Base-by-base conservation (phyloP, 257 asterid genomes). In the Jasminum sambac region DNA sequence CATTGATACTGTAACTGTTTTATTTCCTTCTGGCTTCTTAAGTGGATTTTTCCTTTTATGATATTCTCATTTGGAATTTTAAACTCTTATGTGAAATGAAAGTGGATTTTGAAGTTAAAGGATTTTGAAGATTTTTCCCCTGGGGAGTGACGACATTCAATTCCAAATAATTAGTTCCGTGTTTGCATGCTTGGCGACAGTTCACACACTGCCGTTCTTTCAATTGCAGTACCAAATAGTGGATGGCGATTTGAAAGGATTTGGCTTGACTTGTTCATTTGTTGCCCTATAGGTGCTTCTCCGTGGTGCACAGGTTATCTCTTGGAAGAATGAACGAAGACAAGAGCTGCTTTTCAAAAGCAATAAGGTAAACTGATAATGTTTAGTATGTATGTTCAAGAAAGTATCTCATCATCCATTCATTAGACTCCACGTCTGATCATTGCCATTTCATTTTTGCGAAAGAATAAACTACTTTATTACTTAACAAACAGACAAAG, bases 291-390 rank as follows among this genome's bases (percentile, higher is more conserved):
- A 89, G 96, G 95, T 91, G 72, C 90, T 79, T 81, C 72, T 91
- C 64, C 68, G 69, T 66, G 97, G 97, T 37, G 96, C 88, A 21
- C 97, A 86, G 77, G 87, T 91, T 67, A 69, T 85, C 52, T 89
- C 97, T n/a, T 89, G 95, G 97, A 91, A 91, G 83, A 91, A 89
- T 72, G 93, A 86, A 68, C 85, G 76, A 78, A 78, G 96, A 68
- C 88, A 91, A 63, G 95, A 91, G 81, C 67, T 87, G 84, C 85
- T 91, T 34, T 91, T 86, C 67, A 78, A 72, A 82, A 83, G 81
- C 79, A 84, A 76, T 68, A 91, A 89, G 97, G 97, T 91, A 76
- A 67, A 80, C 64, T 71, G 70, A 30, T 55, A 46, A n/a, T 24
- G 26, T 61, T 24, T 23, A 26, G 48, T 1, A 55, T 17, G 48